Conservation (phyloP, 805 yeast genomes). For the Schwanniomyces yamadae region DNA sequence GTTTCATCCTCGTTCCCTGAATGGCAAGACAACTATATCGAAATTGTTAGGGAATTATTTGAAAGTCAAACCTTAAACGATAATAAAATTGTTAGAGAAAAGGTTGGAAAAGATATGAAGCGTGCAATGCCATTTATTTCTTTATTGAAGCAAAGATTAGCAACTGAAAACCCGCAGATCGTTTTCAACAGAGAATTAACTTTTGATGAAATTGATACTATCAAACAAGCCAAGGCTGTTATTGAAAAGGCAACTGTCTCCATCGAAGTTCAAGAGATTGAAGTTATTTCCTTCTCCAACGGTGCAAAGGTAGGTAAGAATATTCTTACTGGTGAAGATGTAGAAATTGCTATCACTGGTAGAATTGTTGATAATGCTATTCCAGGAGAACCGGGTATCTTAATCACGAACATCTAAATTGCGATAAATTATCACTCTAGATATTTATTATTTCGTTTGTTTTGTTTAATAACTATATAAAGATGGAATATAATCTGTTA, state of each 20-base stretch:
- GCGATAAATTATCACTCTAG: constrained; percentile 1
- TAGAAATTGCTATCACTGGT: constrained; percentile 59
- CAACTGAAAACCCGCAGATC: constrained; percentile 63
- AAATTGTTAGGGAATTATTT: constrained; percentile 72
- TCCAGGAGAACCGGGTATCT: constrained; percentile 92
- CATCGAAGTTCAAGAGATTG: constrained; percentile 50
- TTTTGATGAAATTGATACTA: constrained; percentile 72
- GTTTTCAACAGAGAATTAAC: constrained; percentile 89
- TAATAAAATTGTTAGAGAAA: constrained; percentile 60
- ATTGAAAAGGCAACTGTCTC: constrained; percentile 66
- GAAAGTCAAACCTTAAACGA: constrained; percentile 64
- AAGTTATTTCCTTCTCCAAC: constrained; percentile 60
- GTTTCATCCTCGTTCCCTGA: constrained; percentile 78
- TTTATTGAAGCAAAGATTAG: constrained; percentile 76
- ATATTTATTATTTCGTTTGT: too few relatives aligned
- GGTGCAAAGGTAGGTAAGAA: constrained; percentile 66
- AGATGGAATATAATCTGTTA: too few relatives aligned
- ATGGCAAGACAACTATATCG: constrained; percentile 61
- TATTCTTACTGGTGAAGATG: constrained; percentile 65
- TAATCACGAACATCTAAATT: constrained; percentile 57
- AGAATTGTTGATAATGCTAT: constrained; percentile 80
- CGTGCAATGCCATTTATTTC: constrained; percentile 98
- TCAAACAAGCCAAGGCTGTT: constrained; percentile 54
- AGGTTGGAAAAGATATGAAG: constrained; percentile 87
- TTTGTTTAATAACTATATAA: too few relatives aligned